Evolutionary conservation across 192 early-diverging fungal genomes (phyloP).

Genomic region (Spizellomyces punctatus): DNA sequence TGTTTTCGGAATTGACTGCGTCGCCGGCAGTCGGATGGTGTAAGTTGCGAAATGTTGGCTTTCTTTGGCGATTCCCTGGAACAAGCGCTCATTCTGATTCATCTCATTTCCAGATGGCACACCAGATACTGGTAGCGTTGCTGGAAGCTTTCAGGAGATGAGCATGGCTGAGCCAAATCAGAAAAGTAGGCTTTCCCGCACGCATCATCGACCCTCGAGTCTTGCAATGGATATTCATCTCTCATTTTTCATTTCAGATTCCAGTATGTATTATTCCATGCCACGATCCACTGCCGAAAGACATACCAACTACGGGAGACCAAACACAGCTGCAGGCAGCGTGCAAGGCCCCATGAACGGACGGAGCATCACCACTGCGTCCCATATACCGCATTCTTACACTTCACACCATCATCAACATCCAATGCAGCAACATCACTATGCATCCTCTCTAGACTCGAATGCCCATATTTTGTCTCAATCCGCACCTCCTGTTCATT

Average conservation of each 20-base stretch:
- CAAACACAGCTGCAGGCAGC: too few relatives aligned
- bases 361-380: too few relatives aligned
- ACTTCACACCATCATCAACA: constrained; percentile 12
- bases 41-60: not conserved
- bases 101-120: constrained; percentile 1
- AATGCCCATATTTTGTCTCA: constrained; percentile 5
- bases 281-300: too few relatives aligned
- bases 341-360: too few relatives aligned
- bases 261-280: too few relatives aligned
- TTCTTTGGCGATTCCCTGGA: not conserved
- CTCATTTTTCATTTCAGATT: too few relatives aligned
- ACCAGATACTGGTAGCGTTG: not conserved
- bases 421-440: not conserved
- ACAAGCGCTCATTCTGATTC: not conserved
- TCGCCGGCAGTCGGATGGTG: not conserved
- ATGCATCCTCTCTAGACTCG: not conserved
- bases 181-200: too few relatives aligned
- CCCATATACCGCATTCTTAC: not conserved
- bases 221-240: too few relatives aligned
- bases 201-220: too few relatives aligned
- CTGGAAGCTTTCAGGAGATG: too few relatives aligned
- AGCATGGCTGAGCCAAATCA: too few relatives aligned
- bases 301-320: too few relatives aligned
- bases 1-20: not conserved
- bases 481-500: constrained; percentile 18